These are phyloP conservation scores for Huntiella bhutanensis DNA, from an alignment of 2,329 filamentous ascomycete genomes.

Conservation along the genomic window DNA sequence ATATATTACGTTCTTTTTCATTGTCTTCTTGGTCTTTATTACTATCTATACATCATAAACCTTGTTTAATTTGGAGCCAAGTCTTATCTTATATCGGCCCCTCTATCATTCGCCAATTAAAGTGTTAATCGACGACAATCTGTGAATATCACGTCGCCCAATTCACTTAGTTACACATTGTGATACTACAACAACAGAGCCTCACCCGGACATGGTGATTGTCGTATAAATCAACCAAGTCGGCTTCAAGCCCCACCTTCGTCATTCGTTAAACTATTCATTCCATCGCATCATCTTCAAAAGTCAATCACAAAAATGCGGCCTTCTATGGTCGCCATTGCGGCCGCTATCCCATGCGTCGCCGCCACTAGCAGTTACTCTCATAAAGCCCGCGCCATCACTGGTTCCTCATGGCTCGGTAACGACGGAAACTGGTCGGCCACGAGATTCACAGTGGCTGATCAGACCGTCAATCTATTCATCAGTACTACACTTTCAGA, in stretches of 20 bases:
- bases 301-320: conserved; percentile 4
- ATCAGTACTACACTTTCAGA: conserved; percentile 53
- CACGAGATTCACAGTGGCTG: conserved; percentile 39
- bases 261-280: no score
- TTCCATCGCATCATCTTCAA: neutral
- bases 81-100: neutral
- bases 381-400: conserved; percentile 5
- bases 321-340: neutral
- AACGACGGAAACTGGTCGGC: conserved; percentile 56
- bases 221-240: no score
- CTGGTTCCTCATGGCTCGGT: conserved; percentile 23
- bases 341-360: conserved; percentile 1
- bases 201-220: no score
- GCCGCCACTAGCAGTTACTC: neutral
- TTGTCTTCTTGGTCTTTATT: neutral
- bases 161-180: neutral
- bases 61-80: no score
- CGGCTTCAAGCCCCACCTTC: no score
- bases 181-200: neutral
- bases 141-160: neutral
- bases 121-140: neutral
- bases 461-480: conserved; percentile 21
- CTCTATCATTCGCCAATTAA: neutral
- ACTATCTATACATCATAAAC: no score
- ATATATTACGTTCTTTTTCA: neutral